Percentiles rank a stretch among this genome's conserved stretches.
Conservation (phyloP, 139 green algal genomes). For the Chlamydomonas sphaeroides region DNA sequence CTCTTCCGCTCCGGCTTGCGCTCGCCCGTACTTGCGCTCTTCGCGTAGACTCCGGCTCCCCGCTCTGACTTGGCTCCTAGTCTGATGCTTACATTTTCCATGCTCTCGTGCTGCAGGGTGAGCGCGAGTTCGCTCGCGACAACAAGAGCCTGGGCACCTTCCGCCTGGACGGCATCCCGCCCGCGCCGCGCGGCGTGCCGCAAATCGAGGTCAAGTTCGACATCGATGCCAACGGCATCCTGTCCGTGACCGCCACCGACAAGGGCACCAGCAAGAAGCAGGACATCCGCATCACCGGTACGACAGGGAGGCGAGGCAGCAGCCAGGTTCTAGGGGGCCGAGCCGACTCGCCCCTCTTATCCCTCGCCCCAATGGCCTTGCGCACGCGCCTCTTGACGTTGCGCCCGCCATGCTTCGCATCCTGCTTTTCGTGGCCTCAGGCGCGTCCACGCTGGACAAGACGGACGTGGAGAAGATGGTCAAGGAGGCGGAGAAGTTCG, state of each 20-base stretch:
- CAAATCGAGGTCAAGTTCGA: constrained; percentile 99
- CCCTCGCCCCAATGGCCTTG: no score
- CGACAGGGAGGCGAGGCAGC: neutral
- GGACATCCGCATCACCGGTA: constrained; percentile 97
- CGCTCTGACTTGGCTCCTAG: no score
- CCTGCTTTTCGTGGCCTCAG: no score
- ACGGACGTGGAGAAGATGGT: constrained; percentile 97
- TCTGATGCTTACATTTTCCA: no score
- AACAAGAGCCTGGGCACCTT: constrained; percentile 98
- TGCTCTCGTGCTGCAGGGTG: no score
- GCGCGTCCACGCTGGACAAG: constrained; percentile 68
- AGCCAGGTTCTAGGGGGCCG: no score
- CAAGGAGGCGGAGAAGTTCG: constrained; percentile 93
- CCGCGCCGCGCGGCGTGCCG: constrained; percentile 93
- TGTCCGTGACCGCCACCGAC: constrained; percentile 93
- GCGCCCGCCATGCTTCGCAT: no score
- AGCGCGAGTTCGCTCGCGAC: constrained; percentile 90
- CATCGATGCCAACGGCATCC: constrained; percentile 99
- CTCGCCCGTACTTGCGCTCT: no score
- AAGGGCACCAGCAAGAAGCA: constrained; percentile 97
- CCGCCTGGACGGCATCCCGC: constrained; percentile 96
- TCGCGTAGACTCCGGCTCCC: no score
- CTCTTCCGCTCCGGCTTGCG: no score
- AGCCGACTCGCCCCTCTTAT: no score
- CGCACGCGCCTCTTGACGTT: no score